Base-by-base conservation (phyloP, 441 rosid genomes). In the Lagerstroemia fauriei region DNA sequence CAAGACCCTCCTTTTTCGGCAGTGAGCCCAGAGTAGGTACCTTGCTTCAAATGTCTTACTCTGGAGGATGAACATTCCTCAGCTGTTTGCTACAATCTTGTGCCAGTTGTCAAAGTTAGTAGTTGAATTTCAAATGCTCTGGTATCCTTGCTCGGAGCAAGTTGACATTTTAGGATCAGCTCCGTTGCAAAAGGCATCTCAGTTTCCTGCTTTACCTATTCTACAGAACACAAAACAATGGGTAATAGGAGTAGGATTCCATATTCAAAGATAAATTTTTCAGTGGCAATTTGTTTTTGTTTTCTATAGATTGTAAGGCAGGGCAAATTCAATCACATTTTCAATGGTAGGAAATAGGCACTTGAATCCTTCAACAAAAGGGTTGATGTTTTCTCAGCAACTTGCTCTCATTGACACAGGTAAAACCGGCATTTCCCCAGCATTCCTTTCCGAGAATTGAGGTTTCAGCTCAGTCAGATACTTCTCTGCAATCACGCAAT, bases 401-500 rank as follows among this genome's bases (percentile, higher is more conserved):
- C 1, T 46, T 73, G 5, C 34, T 46, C 57, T 50, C 13, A 16
- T 27, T 75, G 24, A 1, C 41, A 8, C 78, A 75, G 78, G 63
- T 51, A 51, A 50, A 75, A 46, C 81, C 77, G 71, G 76, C 82
- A 77, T 80, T 86, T 81, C 85, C 84, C 80, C 92, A 84, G 89
- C 94, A 89, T n/a, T 84, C 91, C 46, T 89, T 88, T 85, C 90
- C 88, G 9, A 78, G 84, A 48, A 82, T 85, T 13, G 92, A 91
- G 87, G 90, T 88, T 83, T 87, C 98, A 25, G 86, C 85, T 84
- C 93, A 87, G 82, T 87, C 93, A 11, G 91, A 90, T 65, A 90
- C 81, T 88, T 85, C 92, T 82, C 85, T 83, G 79, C 92, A 86
- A 71, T 85, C 88, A 46, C 90, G 81, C 79, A 86, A 80, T 53